Evolutionary conservation across 108 stramenopile species (phyloP).

Genomic region (Cyclotella baltica): DNA sequence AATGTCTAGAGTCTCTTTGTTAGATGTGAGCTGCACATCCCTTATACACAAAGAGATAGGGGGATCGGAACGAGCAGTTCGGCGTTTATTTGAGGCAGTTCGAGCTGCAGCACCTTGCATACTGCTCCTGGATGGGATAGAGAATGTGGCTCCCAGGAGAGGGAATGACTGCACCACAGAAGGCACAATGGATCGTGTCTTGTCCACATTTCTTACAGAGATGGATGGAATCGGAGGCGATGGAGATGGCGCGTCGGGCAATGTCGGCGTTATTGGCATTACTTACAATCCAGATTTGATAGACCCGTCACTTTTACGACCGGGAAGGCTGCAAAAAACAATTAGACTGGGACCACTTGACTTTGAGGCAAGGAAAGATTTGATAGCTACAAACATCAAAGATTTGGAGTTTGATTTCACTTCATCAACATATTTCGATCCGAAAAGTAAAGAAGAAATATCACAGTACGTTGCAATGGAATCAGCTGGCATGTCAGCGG

Average conservation of each 20-base stretch:
- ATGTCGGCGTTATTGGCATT: conserved; percentile 80
- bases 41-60: conserved; percentile 90
- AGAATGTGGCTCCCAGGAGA: conserved; percentile 77
- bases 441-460: conserved; percentile 48
- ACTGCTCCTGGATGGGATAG: conserved; percentile 85
- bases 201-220: conserved; percentile 84
- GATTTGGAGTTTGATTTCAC: conserved; percentile 46
- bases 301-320: conserved; percentile 82
- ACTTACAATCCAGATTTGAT: conserved; percentile 69
- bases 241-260: conserved; percentile 10
- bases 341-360: conserved; percentile 63
- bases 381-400: conserved; percentile 50
- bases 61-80: conserved; percentile 81
- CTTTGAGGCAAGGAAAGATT: conserved; percentile 57
- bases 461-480: conserved; percentile 50
- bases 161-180: conserved; percentile 88
- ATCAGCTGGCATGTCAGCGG: conserved; percentile 70
- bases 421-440: conserved; percentile 33
- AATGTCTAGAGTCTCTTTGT: conserved; percentile 64
- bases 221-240: conserved; percentile 78
- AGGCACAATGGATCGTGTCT: conserved; percentile 88
- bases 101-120: conserved; percentile 86
- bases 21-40: conserved; percentile 87
- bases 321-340: conserved; percentile 74
- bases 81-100: conserved; percentile 62